A percentile compares a stretch with the other conserved stretches of the same genome.
phyloP scores from a whole-genome alignment of 2,329 filamentous ascomycete species.

The Pseudopyrenochaeta lycopersici region DNA sequence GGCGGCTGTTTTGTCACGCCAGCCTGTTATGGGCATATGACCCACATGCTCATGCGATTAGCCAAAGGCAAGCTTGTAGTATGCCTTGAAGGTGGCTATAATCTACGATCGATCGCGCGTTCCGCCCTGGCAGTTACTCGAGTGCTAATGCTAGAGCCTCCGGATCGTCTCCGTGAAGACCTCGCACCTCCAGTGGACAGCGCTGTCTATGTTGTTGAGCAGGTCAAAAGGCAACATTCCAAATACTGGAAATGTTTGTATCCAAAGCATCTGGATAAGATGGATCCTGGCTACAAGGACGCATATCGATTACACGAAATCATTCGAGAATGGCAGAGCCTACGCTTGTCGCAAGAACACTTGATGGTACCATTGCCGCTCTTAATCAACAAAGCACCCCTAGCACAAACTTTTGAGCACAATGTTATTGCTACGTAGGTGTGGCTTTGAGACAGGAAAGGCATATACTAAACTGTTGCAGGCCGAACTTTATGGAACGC shows the following conservation, averaged over 20 bases:
- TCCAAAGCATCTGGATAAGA: slow-evolving; percentile 61
- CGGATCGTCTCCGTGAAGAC: slow-evolving; percentile 64
- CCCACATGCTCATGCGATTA: slow-evolving; percentile 97
- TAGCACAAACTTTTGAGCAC: slow-evolving; percentile 82
- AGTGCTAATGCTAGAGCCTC: slow-evolving; percentile 95
- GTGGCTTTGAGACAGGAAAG: background rate
- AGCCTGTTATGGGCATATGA: slow-evolving; percentile 96
- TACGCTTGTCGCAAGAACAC: slow-evolving; percentile 74
- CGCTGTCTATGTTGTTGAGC: slow-evolving; percentile 65
- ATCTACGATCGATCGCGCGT: slow-evolving; percentile 88
- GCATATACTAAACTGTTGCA: slow-evolving; percentile 35
- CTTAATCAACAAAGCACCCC: slow-evolving; percentile 76
- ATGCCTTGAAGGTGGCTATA: slow-evolving; percentile 95
- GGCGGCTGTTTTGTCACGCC: slow-evolving; percentile 94
- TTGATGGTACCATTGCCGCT: slow-evolving; percentile 82
- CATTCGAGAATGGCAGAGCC: slow-evolving; percentile 78
- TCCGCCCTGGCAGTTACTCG: slow-evolving; percentile 91
- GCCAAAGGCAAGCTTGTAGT: slow-evolving; percentile 90
- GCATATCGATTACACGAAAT: slow-evolving; percentile 77
- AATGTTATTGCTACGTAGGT: slow-evolving; percentile 81
- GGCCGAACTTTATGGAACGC: slow-evolving; percentile 70
- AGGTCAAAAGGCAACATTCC: slow-evolving; percentile 67
- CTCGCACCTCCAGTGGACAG: slow-evolving; percentile 57
- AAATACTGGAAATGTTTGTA: slow-evolving; percentile 89
- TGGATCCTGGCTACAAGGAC: slow-evolving; percentile 38